These are phyloP conservation scores for Solanum hybrid DNA, from an alignment of 305 asterid genomes.

Conservation along the genomic window DNA sequence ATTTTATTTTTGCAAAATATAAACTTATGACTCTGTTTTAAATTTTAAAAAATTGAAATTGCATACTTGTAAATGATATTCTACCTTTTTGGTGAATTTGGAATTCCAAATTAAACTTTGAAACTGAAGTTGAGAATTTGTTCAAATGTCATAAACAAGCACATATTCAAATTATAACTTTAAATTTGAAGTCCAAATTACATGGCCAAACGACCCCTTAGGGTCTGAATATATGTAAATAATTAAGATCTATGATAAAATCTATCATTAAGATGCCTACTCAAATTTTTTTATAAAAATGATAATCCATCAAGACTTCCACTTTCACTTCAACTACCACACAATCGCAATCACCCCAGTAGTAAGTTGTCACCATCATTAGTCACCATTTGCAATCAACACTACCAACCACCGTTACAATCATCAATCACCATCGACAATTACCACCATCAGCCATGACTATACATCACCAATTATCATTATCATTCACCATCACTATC, in stretches of 20 bases:
- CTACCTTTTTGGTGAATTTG: background rate
- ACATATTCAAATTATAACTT: background rate
- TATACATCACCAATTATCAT: background rate
- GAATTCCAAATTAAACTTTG: background rate
- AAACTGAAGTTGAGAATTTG: background rate
- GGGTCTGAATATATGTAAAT: background rate
- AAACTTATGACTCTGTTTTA: background rate
- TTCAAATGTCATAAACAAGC: background rate
- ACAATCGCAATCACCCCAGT: background rate
- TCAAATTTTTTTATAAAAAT: background rate
- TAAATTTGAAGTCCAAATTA: background rate
- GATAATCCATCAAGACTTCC: background rate
- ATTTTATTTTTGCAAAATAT: too few relatives aligned
- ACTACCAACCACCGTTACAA: background rate
- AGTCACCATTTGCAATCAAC: background rate
- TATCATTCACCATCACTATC: background rate
- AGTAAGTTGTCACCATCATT: background rate
- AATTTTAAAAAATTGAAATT: background rate
- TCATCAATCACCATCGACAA: background rate
- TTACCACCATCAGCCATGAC: background rate
- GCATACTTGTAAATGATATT: background rate
- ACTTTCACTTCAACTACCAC: background rate
- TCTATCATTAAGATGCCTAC: background rate
- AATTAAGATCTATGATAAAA: background rate
- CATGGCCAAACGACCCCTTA: background rate